Percentiles rank a stretch among this genome's conserved stretches.
These are phyloP conservation scores for Ascochyta viciae-villosae DNA, from an alignment of 2,329 filamentous ascomycete genomes.

Conservation along the genomic window DNA sequence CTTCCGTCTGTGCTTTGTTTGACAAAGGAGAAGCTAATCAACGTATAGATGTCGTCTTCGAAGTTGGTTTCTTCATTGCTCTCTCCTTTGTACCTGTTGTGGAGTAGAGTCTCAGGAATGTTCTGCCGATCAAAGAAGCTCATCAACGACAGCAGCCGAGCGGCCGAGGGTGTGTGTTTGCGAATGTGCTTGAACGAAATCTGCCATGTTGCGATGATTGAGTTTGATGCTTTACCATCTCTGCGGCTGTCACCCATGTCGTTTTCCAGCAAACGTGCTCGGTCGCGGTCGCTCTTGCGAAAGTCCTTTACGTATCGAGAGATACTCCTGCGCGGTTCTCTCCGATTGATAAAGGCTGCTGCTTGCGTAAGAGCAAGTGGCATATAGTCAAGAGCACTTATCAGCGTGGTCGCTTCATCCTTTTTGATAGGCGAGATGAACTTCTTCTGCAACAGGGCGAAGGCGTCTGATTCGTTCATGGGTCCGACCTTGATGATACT, in stretches of 20 bases:
- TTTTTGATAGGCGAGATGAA: background rate
- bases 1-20: conserved; percentile 3
- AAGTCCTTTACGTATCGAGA: background rate
- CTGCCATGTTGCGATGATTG: conserved; percentile 48
- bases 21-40: conserved; percentile 26
- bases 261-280: background rate
- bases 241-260: conserved; percentile 1
- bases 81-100: conserved; percentile 13
- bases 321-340: conserved; percentile 9
- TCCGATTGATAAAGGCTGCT: conserved; percentile 5
- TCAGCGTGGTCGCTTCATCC: background rate
- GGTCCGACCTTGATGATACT: conserved; percentile 11
- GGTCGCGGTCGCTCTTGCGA: background rate
- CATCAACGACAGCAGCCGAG: conserved; percentile 53
- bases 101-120: conserved; percentile 33
- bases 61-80: conserved; percentile 10
- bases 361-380: conserved; percentile 16
- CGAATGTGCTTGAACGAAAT: conserved; percentile 47
- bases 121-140: conserved; percentile 25
- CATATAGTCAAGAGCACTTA: conserved; percentile 12
- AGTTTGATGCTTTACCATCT: conserved; percentile 14
- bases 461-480: conserved; percentile 13
- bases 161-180: conserved; percentile 37
- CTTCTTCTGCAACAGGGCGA: conserved; percentile 19
- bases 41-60: conserved; percentile 25